phyloP scores from a whole-genome alignment of 148 eudicot species.

The Amaranthus cruentus region DNA sequence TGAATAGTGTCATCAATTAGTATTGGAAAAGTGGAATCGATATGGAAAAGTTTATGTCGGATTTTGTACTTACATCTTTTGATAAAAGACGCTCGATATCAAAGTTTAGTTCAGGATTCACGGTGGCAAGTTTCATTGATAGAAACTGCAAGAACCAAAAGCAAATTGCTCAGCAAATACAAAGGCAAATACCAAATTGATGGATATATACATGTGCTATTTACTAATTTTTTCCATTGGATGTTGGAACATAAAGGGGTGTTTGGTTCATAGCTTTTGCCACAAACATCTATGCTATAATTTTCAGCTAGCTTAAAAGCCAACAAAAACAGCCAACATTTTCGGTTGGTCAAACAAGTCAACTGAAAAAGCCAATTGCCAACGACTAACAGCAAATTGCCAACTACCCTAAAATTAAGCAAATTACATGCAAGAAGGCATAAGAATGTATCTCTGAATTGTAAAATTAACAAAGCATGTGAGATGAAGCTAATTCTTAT shows the following conservation, averaged over 20 bases:
- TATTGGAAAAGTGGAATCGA: not conserved
- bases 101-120: constrained; percentile 71
- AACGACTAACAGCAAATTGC: too few relatives aligned
- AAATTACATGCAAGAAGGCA: not conserved
- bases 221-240: too few relatives aligned
- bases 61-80: constrained; percentile 60
- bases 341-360: too few relatives aligned
- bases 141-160: constrained; percentile 62
- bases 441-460: not conserved
- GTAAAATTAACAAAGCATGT: not conserved
- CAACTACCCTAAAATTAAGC: not conserved
- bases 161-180: not conserved
- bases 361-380: too few relatives aligned
- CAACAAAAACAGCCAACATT: too few relatives aligned
- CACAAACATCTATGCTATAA: too few relatives aligned
- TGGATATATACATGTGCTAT: too few relatives aligned
- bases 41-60: not conserved
- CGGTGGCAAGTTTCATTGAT: constrained; percentile 97
- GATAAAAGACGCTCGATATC: constrained; percentile 70
- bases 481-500: not conserved
- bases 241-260: too few relatives aligned
- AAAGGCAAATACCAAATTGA: not conserved
- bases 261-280: too few relatives aligned
- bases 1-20: not conserved
- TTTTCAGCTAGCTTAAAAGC: too few relatives aligned